Evolutionary conservation across 768 basidiomycete species (phyloP).

Genomic region (Podaxis pistillaris): DNA sequence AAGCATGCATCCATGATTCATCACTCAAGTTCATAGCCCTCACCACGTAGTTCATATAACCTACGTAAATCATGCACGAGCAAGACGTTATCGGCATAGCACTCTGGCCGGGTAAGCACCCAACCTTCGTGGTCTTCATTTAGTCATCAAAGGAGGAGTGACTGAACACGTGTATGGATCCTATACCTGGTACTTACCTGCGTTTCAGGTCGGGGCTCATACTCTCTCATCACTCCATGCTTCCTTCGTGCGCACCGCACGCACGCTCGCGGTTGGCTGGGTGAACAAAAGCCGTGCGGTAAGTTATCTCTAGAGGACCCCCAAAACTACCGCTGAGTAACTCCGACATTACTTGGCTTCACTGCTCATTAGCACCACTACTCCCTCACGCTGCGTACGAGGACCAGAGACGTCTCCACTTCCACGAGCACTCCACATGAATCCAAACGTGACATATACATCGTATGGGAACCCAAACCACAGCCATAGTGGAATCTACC

Average conservation of each 20-base stretch:
- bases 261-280: not conserved
- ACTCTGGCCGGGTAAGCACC: not conserved
- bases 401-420: not conserved
- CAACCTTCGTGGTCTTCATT: not conserved
- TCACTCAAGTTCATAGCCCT: not conserved
- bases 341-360: not conserved
- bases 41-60: not conserved
- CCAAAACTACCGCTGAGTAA: not conserved
- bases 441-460: slow-evolving; percentile 11
- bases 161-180: not conserved
- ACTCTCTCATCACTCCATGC: not conserved
- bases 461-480: slow-evolving; percentile 1
- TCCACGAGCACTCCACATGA: not conserved
- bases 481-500: not conserved
- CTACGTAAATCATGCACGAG: not conserved
- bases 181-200: not conserved
- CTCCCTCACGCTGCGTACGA: not conserved
- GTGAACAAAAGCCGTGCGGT: not conserved
- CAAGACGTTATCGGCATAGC: not conserved
- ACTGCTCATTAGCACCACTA: not conserved
- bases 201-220: not conserved
- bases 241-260: not conserved
- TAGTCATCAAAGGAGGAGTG: not conserved
- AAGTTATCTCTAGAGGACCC: not conserved
- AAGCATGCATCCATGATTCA: not conserved